These are phyloP conservation scores for Termitomyces titanicus DNA, from an alignment of 768 basidiomycete species.

Conservation along the genomic window DNA sequence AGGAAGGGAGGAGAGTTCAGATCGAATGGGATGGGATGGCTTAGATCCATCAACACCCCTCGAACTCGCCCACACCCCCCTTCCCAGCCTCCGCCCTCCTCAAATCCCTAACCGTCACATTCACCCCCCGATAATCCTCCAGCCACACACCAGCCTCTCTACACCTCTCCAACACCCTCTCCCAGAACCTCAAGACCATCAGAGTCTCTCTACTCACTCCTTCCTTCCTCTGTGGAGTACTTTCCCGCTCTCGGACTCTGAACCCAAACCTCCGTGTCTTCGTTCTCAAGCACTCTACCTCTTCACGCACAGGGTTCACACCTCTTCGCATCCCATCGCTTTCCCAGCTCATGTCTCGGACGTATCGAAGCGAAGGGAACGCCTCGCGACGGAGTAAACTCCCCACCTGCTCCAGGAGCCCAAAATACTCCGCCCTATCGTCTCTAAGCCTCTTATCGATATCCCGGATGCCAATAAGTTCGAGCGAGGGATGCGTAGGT, in stretches of 20 bases:
- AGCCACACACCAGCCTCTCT: constrained; percentile 54
- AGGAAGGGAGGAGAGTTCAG: too few species aligned
- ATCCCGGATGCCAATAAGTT: constrained; percentile 70
- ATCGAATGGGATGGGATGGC: too few species aligned
- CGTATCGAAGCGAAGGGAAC: constrained; percentile 57
- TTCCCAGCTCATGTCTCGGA: constrained; percentile 62
- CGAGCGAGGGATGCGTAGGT: constrained; percentile 55
- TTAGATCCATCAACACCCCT: background rate
- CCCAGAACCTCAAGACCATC: constrained; percentile 39
- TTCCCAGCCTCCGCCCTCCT: constrained; percentile 20
- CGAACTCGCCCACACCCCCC: constrained; percentile 2
- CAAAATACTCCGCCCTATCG: constrained; percentile 49
- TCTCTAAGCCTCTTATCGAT: constrained; percentile 60
- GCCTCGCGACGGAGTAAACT: constrained; percentile 53
- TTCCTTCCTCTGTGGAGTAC: background rate
- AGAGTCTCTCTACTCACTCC: constrained; percentile 10
- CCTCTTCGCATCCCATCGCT: constrained; percentile 52
- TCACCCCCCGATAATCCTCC: constrained; percentile 61
- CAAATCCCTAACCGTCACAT: constrained; percentile 45
- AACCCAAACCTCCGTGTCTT: background rate
- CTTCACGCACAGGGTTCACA: constrained; percentile 5
- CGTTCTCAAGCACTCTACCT: background rate
- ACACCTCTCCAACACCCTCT: constrained; percentile 45
- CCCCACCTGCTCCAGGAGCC: constrained; percentile 61
- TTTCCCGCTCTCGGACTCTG: background rate